These are phyloP conservation scores for Schoenoplectus tabernaemontani DNA, from an alignment of 202 grass and related monocot species.

Conservation along the genomic window DNA sequence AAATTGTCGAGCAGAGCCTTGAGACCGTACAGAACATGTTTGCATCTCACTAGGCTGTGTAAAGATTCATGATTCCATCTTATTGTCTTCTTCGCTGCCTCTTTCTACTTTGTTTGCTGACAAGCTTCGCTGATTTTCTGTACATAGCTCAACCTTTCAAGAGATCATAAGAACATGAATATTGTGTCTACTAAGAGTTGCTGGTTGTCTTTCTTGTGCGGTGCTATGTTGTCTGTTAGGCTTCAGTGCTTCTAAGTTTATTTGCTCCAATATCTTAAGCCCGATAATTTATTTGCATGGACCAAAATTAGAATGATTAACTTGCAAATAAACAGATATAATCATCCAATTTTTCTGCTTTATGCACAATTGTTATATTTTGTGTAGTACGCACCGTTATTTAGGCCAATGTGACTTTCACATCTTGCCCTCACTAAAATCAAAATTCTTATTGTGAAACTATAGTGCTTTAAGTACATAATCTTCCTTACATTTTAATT, in stretches of 20 bases:
- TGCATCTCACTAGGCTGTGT: slow-evolving; percentile 32
- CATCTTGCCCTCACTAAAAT: not conserved
- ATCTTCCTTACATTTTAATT: not conserved
- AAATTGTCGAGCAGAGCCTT: slow-evolving; percentile 24
- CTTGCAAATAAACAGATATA: not conserved
- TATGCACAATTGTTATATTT: not conserved
- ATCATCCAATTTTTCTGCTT: not conserved
- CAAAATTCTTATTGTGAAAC: not conserved
- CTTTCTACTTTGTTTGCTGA: not conserved
- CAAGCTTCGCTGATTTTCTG: slow-evolving; percentile 2
- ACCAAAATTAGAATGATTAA: not conserved
- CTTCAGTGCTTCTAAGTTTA: not conserved
- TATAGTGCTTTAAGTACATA: not conserved
- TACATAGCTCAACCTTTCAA: not conserved
- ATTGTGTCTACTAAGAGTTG: no score
- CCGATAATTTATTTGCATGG: not conserved
- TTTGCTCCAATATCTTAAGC: not conserved
- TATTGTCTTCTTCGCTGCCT: not conserved
- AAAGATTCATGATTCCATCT: slow-evolving; percentile 20
- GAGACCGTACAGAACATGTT: slow-evolving; percentile 20
- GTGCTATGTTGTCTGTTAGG: not conserved
- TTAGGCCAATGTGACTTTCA: no score
- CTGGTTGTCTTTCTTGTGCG: not conserved
- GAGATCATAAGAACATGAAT: slow-evolving; percentile 13
- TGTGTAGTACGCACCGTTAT: not conserved